Evolutionary conservation across 768 basidiomycete species (phyloP).

Genomic region (Tubosaeta brunneosetosa): DNA sequence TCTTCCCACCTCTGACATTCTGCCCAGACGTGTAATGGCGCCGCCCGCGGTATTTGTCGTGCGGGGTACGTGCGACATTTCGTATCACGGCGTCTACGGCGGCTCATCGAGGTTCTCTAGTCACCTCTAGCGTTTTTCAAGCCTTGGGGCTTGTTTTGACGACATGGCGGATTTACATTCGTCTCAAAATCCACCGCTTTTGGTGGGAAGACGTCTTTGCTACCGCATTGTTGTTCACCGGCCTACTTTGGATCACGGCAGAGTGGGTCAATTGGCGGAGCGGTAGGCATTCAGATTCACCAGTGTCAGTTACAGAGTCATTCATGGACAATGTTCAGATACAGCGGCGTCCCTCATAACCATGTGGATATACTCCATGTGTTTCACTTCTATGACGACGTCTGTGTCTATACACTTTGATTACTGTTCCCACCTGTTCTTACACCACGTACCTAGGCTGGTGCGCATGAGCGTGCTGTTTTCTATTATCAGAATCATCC

Average conservation of each 20-base stretch:
- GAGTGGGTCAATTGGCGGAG: conserved; percentile 8
- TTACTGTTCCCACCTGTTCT: neutral
- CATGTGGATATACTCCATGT: conserved; percentile 10
- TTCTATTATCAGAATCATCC: conserved; percentile 17
- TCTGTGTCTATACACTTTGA: neutral
- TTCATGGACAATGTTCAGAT: conserved; percentile 3
- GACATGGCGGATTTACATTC: conserved; percentile 17
- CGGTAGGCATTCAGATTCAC: neutral
- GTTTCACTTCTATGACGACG: conserved; percentile 8
- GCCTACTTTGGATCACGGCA: conserved; percentile 9
- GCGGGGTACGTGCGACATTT: neutral
- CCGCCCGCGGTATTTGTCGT: neutral
- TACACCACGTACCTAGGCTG: conserved; percentile 3
- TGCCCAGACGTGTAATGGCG: neutral
- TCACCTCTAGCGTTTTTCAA: conserved; percentile 9
- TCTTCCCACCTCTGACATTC: neutral
- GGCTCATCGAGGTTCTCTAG: conserved; percentile 1
- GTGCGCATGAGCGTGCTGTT: conserved; percentile 18
- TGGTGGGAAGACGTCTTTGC: conserved; percentile 23
- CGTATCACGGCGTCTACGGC: neutral
- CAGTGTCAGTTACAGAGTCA: neutral
- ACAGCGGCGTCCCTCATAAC: conserved; percentile 4
- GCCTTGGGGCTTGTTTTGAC: conserved; percentile 14
- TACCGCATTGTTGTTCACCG: conserved; percentile 3
- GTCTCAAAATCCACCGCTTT: conserved; percentile 12